Evolutionary conservation across 805 yeast genomes (phyloP).

Genomic region (Saccharomycopsis sp.): DNA sequence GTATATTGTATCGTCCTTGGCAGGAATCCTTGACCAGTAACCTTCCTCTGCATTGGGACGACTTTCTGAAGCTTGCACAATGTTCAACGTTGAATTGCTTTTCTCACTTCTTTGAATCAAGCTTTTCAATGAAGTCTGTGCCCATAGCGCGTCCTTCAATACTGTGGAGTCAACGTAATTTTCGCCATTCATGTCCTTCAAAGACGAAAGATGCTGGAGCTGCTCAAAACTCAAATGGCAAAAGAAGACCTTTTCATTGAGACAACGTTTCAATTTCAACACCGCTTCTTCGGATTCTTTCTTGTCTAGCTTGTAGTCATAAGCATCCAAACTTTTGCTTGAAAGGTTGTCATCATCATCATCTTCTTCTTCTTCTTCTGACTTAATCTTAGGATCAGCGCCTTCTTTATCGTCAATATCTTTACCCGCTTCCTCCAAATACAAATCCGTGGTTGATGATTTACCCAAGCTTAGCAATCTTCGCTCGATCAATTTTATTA

Average conservation of each 20-base stretch:
- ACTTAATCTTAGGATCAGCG: not conserved
- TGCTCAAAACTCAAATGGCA: conserved; percentile 43
- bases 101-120: too few relatives aligned
- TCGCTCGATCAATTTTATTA: conserved; percentile 35
- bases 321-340: too few relatives aligned
- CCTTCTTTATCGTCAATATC: conserved; percentile 3
- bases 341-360: conserved; percentile 21
- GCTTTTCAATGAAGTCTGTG: conserved; percentile 34
- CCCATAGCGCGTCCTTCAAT: conserved; percentile 42
- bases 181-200: conserved; percentile 30
- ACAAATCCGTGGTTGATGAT: too few relatives aligned
- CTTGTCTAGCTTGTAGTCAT: too few relatives aligned
- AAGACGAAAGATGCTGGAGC: conserved; percentile 35
- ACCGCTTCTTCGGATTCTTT: conserved; percentile 9
- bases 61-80: not conserved
- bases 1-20: conserved; percentile 39
- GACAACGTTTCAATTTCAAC: conserved; percentile 26
- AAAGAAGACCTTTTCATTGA: too few relatives aligned
- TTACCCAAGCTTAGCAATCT: conserved; percentile 23
- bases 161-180: conserved; percentile 33
- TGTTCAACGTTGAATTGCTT: too few relatives aligned
- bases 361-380: conserved; percentile 10
- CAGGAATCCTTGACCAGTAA: conserved; percentile 36
- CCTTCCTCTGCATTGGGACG: too few relatives aligned
- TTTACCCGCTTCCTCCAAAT: not conserved